Percentiles rank a stretch among this genome's conserved stretches.
Conservation (phyloP, 805 yeast genomes). For the Barnettozyma sp. region DNA sequence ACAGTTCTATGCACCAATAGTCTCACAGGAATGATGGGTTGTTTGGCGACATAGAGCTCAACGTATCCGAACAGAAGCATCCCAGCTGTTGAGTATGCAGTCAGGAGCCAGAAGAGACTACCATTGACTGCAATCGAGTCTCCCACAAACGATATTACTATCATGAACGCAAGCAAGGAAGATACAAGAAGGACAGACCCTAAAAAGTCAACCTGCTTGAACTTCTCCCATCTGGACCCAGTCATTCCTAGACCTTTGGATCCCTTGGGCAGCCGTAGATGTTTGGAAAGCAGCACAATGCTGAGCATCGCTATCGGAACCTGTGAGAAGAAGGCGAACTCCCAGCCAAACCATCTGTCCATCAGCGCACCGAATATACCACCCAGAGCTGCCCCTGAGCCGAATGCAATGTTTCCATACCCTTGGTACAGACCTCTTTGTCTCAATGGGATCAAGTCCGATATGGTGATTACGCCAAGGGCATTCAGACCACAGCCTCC, state of each 20-base stretch:
- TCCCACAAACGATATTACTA: conserved; percentile 64
- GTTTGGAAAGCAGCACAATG: conserved; percentile 32
- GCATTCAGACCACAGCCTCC: conserved; percentile 87
- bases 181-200: conserved; percentile 58
- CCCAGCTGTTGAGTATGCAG: conserved; percentile 29
- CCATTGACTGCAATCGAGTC: conserved; percentile 43
- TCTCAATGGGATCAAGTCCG: conserved; percentile 71
- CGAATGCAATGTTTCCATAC: conserved; percentile 62
- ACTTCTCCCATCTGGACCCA: conserved; percentile 37
- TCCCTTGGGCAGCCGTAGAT: conserved; percentile 37
- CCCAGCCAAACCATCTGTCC: conserved; percentile 55
- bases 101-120: conserved; percentile 31
- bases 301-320: conserved; percentile 43
- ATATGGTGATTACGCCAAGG: conserved; percentile 60
- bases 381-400: conserved; percentile 68
- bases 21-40: conserved; percentile 59
- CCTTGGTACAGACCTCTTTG: conserved; percentile 80
- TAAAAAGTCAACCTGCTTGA: conserved; percentile 56
- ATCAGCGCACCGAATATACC: conserved; percentile 56
- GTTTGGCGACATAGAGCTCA: conserved; percentile 37
- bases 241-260: conserved; percentile 48
- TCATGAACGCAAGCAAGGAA: conserved; percentile 50
- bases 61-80: conserved; percentile 35
- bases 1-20: conserved; percentile 52
- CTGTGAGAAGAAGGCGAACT: conserved; percentile 50